Evolutionary conservation across 495 filamentous ascomycete species (phyloP).

Genomic region (Neurospora discreta): DNA sequence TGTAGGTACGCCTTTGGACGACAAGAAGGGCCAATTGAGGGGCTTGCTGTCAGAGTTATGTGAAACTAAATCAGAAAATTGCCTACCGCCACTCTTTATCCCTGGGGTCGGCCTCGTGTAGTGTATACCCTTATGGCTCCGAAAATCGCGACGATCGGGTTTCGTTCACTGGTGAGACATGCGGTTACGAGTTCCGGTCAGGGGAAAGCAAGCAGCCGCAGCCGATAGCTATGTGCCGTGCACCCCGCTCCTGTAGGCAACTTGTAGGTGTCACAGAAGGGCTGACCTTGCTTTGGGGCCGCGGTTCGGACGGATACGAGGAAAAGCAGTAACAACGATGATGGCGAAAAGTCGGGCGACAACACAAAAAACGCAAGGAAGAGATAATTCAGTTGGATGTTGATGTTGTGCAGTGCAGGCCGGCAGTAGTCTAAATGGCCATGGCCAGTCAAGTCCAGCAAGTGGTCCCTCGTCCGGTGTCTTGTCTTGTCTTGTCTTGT

Average conservation of each 20-base stretch:
- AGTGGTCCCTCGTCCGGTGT: not conserved
- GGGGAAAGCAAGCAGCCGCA: not conserved
- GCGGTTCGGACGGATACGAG: not conserved
- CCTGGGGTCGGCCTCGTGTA: not conserved
- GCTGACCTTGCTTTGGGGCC: not conserved
- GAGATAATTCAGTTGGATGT: not conserved
- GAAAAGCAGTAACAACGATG: not conserved
- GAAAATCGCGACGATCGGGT: not conserved
- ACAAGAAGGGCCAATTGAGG: not conserved
- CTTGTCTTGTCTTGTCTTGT: too few species aligned
- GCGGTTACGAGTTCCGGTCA: conserved; percentile 1
- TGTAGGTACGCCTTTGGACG: not conserved
- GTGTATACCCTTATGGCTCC: conserved; percentile 1
- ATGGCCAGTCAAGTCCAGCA: not conserved
- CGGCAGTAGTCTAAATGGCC: not conserved
- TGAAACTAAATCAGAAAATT: not conserved
- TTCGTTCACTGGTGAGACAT: conserved; percentile 4
- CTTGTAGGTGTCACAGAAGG: not conserved
- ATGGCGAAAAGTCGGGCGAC: not conserved
- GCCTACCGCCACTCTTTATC: not conserved
- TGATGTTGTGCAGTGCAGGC: not conserved
- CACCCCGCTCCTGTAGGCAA: not conserved
- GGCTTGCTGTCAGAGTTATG: not conserved
- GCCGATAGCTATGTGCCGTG: not conserved
- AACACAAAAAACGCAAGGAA: not conserved